Evolutionary conservation across 805 yeast species (phyloP).

Genomic region (Yamadazyma tumulicola): DNA sequence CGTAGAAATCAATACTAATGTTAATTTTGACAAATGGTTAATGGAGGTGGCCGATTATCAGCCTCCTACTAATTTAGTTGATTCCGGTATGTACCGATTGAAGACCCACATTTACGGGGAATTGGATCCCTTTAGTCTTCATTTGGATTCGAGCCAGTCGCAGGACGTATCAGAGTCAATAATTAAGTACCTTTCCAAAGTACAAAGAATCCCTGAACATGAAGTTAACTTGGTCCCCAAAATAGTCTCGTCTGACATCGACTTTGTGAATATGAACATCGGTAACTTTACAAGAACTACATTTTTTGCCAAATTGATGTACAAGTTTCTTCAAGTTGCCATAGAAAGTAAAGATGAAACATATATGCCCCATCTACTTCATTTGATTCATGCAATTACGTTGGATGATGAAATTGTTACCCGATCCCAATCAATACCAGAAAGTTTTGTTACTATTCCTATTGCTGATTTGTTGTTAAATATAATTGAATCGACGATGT

Average conservation of each 20-base stretch:
- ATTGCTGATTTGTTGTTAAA: conserved; percentile 53
- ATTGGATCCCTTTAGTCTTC: conserved; percentile 61
- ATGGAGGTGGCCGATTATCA: conserved; percentile 59
- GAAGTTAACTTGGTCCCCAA: conserved; percentile 51
- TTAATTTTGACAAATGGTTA: conserved; percentile 48
- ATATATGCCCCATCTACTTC: conserved; percentile 58
- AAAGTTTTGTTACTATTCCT: conserved; percentile 52
- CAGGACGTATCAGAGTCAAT: conserved; percentile 51
- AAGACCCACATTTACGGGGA: conserved; percentile 50
- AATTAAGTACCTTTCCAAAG: conserved; percentile 39
- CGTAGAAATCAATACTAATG: conserved; percentile 28
- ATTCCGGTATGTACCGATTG: conserved; percentile 64
- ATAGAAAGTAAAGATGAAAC: conserved; percentile 50
- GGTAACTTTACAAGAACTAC: conserved; percentile 50
- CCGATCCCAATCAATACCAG: conserved; percentile 39
- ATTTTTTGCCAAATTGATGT: conserved; percentile 54
- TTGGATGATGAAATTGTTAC: conserved; percentile 44
- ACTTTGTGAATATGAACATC: conserved; percentile 35
- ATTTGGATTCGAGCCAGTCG: conserved; percentile 45
- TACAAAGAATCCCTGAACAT: conserved; percentile 31
- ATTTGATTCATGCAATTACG: conserved; percentile 64
- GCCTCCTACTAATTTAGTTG: conserved; percentile 58
- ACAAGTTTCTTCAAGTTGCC: conserved; percentile 54
- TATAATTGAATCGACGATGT: conserved; percentile 47
- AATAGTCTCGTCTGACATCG: conserved; percentile 26